These are phyloP conservation scores for Septoria linicola DNA, from an alignment of 2,329 filamentous ascomycete genomes.

Conservation along the genomic window DNA sequence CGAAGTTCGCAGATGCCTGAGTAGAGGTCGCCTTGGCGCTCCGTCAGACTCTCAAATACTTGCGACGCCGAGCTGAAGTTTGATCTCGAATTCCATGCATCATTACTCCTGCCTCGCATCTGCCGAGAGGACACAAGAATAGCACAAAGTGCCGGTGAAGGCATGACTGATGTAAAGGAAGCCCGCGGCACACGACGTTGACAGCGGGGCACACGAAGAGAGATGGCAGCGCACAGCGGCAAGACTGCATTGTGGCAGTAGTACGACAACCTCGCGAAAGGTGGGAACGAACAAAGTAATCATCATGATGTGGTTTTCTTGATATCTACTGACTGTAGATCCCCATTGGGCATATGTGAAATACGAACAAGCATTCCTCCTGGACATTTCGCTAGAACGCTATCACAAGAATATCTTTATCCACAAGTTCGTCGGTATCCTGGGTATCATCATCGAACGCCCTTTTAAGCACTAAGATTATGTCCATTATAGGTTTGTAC, in stretches of 20 bases:
- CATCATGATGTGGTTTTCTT: too few relatives aligned
- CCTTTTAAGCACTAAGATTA: constrained; percentile 9
- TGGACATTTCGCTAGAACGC: constrained; percentile 16
- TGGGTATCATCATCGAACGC: constrained; percentile 19
- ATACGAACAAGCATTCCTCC: constrained; percentile 1
- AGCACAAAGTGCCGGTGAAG: not conserved
- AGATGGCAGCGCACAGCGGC: too few relatives aligned
- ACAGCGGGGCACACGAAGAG: too few relatives aligned
- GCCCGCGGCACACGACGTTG: too few relatives aligned
- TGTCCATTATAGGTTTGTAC: constrained; percentile 11
- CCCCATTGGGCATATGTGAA: not conserved
- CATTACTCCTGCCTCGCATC: not conserved
- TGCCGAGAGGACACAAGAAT: constrained; percentile 10
- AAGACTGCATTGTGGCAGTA: too few relatives aligned
- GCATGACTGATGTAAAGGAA: not conserved
- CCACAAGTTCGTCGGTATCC: constrained; percentile 5
- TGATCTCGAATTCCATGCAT: not conserved
- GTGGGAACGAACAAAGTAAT: too few relatives aligned
- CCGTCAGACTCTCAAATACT: too few relatives aligned
- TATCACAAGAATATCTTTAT: constrained; percentile 12
- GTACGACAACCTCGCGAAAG: too few relatives aligned
- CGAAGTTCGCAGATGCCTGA: not conserved
- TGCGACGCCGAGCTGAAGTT: not conserved
- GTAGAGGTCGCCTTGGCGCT: too few relatives aligned
- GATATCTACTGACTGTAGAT: not conserved